These are phyloP conservation scores for Crataegus laevigata DNA, from an alignment of 306 rosid species.

Conservation along the genomic window DNA sequence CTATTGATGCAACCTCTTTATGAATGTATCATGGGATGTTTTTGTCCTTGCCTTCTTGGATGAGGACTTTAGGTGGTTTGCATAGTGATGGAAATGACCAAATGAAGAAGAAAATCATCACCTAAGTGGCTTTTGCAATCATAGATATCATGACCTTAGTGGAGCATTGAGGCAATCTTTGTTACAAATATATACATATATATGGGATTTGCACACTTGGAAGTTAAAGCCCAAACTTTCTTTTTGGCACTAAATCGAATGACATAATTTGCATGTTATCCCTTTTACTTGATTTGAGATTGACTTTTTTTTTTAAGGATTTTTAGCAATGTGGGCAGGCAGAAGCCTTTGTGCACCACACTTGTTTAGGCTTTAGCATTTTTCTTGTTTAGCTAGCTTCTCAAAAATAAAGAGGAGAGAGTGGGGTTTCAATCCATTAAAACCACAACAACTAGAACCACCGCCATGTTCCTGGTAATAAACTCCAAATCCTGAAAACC, in stretches of 20 bases:
- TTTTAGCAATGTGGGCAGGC: neutral
- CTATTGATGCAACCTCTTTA: neutral
- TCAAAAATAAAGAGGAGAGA: neutral
- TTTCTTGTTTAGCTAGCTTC: neutral
- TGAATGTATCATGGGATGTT: neutral
- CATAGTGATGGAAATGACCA: neutral
- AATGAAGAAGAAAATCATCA: neutral
- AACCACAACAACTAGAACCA: neutral
- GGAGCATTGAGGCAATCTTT: neutral
- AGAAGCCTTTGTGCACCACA: neutral
- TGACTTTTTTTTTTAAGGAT: neutral
- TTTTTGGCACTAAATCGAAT: neutral
- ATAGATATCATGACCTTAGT: neutral
- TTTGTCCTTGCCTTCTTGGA: too few species aligned
- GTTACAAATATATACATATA: too few species aligned
- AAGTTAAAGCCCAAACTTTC: neutral
- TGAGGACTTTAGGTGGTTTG: neutral
- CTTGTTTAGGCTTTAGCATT: neutral
- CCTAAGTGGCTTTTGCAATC: neutral
- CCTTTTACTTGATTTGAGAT: neutral
- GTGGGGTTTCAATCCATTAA: neutral
- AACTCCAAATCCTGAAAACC: neutral
- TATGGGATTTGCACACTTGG: too few species aligned
- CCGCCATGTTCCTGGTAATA: neutral
- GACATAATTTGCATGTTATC: neutral